phyloP scores from a whole-genome alignment of 805 yeast genomes.

The Grigorovia yakushimaensis region DNA sequence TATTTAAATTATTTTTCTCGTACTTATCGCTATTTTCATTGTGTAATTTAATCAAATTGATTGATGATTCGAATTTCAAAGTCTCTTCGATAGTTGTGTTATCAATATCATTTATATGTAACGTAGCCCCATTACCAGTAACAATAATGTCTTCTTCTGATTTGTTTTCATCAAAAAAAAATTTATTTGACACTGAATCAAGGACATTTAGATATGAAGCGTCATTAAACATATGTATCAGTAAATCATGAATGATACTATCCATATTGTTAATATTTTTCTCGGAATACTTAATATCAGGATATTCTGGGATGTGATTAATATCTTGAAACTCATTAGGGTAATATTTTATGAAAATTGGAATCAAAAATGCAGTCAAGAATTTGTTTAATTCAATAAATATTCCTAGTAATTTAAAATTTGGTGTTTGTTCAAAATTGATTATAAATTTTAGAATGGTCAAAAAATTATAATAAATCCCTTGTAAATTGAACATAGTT shows the following conservation, averaged over 20 bases:
- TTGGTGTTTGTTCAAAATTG: slow-evolving; percentile 28
- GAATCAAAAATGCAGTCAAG: slow-evolving; percentile 13
- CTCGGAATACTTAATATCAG: slow-evolving; percentile 3
- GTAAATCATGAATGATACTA: slow-evolving; percentile 22
- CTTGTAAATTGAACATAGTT: slow-evolving; percentile 25
- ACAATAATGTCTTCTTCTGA: not conserved
- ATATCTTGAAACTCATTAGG: slow-evolving; percentile 14
- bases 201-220: slow-evolving; percentile 25
- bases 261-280: slow-evolving; percentile 20
- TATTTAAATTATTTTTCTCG: not conserved
- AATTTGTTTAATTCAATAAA: slow-evolving; percentile 23
- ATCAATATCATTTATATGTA: not conserved
- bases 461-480: slow-evolving; percentile 24
- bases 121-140: not conserved
- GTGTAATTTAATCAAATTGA: slow-evolving; percentile 6
- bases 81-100: not conserved
- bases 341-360: slow-evolving; percentile 9
- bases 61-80: slow-evolving; percentile 6
- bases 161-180: not conserved
- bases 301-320: not conserved
- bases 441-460: slow-evolving; percentile 23
- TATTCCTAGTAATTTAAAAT: slow-evolving; percentile 25
- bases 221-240: slow-evolving; percentile 27
- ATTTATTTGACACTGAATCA: slow-evolving; percentile 14
- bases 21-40: slow-evolving; percentile 1